Conservation (phyloP, 140 eudicot species). For the Erigeron philadelphicus region DNA sequence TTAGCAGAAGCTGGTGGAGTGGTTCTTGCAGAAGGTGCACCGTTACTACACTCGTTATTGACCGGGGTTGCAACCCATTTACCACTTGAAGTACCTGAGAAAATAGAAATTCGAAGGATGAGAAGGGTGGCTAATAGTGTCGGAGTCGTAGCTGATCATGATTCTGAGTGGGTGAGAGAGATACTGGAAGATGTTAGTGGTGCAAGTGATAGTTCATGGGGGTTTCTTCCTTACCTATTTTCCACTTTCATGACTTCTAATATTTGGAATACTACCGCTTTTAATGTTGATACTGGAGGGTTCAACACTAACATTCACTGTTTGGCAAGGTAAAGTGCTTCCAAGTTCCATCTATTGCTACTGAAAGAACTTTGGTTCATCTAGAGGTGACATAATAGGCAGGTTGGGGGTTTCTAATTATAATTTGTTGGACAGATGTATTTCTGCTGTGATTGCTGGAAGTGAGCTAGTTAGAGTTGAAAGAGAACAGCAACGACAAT, state of each 20-base stretch:
- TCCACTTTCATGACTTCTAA: conserved; percentile 86
- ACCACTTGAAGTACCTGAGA: conserved; percentile 80
- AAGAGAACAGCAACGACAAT: conserved; percentile 59
- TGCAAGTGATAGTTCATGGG: conserved; percentile 86
- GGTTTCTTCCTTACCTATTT: conserved; percentile 80
- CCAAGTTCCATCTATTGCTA: background rate
- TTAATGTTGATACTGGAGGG: conserved; percentile 95
- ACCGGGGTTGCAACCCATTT: conserved; percentile 55
- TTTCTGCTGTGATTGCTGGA: conserved; percentile 88
- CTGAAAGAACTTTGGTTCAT: background rate
- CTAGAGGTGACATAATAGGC: background rate
- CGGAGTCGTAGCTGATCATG: conserved; percentile 58
- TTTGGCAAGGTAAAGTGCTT: conserved; percentile 64
- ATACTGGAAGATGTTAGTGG: conserved; percentile 86
- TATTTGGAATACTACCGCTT: conserved; percentile 83
- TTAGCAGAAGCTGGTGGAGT: conserved; percentile 82
- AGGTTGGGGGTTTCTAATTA: conserved; percentile 1
- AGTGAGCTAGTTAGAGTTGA: conserved; percentile 80
- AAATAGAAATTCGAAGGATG: conserved; percentile 71
- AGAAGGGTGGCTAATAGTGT: conserved; percentile 77
- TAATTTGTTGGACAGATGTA: conserved; percentile 54
- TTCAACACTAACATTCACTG: conserved; percentile 87
- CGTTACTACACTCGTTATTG: conserved; percentile 68
- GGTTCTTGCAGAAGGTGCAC: conserved; percentile 91
- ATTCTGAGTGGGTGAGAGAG: conserved; percentile 76